phyloP scores from a whole-genome alignment of 2,329 filamentous ascomycete species.

The Fusarium oligoseptatum region DNA sequence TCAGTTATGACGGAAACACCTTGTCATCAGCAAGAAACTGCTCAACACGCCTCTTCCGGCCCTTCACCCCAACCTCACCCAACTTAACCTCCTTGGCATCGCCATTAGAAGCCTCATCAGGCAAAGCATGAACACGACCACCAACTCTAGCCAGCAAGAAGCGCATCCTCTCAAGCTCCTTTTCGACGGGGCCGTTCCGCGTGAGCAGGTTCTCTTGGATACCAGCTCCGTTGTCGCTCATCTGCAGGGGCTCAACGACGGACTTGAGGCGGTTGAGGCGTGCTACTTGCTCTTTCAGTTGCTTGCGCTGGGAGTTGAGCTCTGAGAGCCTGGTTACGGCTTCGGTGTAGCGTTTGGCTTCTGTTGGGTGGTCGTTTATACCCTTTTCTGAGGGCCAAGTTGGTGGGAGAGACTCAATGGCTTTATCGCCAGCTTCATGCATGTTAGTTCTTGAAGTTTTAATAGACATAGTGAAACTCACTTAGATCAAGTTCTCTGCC shows the following conservation, averaged over 20 bases:
- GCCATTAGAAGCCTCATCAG: slow-evolving; percentile 16
- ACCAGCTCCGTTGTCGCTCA: slow-evolving; percentile 48
- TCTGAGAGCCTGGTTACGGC: slow-evolving; percentile 62
- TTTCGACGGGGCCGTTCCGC: slow-evolving; percentile 73
- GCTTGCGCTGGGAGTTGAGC: slow-evolving; percentile 58
- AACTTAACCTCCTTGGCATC: slow-evolving; percentile 18
- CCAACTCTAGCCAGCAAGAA: slow-evolving; percentile 72
- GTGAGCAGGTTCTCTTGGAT: slow-evolving; percentile 77
- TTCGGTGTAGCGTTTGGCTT: slow-evolving; percentile 65
- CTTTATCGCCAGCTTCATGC: slow-evolving; percentile 54
- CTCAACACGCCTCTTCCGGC: slow-evolving; percentile 45
- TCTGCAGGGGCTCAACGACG: slow-evolving; percentile 61
- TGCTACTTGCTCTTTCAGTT: slow-evolving; percentile 57
- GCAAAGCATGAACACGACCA: slow-evolving; percentile 60
- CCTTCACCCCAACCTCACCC: slow-evolving; percentile 20
- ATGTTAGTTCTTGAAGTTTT: not conserved
- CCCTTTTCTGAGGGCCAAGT: slow-evolving; percentile 61
- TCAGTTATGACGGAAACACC: slow-evolving; percentile 41
- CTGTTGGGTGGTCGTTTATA: slow-evolving; percentile 54
- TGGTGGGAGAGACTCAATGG: slow-evolving; percentile 61
- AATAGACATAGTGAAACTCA: slow-evolving; percentile 43
- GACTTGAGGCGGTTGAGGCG: slow-evolving; percentile 63
- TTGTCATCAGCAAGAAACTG: slow-evolving; percentile 43
- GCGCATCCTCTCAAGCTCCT: slow-evolving; percentile 76
- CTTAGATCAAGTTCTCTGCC: slow-evolving; percentile 60